Conservation (phyloP, 192 early-diverging fungal genomes). For the Phlyctochytrium arcticum region DNA sequence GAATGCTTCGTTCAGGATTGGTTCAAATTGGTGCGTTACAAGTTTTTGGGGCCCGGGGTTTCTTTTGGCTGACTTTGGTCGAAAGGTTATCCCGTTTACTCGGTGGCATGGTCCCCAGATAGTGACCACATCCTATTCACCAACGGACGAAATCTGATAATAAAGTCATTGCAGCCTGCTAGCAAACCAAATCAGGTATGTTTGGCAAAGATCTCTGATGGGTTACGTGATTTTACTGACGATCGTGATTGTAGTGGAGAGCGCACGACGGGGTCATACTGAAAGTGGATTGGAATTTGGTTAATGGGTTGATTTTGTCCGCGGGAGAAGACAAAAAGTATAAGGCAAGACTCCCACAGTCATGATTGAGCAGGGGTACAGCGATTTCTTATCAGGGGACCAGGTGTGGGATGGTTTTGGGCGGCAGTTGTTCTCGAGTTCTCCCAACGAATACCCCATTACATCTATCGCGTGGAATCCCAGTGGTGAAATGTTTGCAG, state of each 20-base stretch:
- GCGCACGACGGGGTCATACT: constrained; percentile 57
- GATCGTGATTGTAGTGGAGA: constrained; percentile 45
- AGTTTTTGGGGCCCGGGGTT: too few species aligned
- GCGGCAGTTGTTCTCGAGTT: constrained; percentile 47
- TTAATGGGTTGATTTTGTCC: constrained; percentile 52
- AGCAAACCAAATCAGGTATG: constrained; percentile 48
- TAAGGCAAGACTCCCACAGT: constrained; percentile 31
- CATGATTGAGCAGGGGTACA: neutral
- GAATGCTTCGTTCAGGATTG: constrained; percentile 55
- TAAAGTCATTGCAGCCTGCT: constrained; percentile 53
- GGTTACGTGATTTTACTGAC: neutral
- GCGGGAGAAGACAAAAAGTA: constrained; percentile 59
- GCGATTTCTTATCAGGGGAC: neutral
- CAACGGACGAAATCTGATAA: constrained; percentile 50
- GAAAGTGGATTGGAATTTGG: constrained; percentile 54
- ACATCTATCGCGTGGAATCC: constrained; percentile 56
- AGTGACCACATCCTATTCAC: constrained; percentile 52
- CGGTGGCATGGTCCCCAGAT: constrained; percentile 51
- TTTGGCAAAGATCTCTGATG: neutral
- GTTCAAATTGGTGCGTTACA: constrained; percentile 31
- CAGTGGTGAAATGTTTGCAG: constrained; percentile 58
- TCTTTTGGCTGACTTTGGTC: too few species aligned
- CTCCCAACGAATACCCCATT: constrained; percentile 47
- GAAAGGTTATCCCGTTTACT: constrained; percentile 49
- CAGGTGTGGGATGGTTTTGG: constrained; percentile 58